Evolutionary conservation across 2,329 filamentous ascomycete genomes (phyloP).

Genomic region (Geosmithia morbida): DNA sequence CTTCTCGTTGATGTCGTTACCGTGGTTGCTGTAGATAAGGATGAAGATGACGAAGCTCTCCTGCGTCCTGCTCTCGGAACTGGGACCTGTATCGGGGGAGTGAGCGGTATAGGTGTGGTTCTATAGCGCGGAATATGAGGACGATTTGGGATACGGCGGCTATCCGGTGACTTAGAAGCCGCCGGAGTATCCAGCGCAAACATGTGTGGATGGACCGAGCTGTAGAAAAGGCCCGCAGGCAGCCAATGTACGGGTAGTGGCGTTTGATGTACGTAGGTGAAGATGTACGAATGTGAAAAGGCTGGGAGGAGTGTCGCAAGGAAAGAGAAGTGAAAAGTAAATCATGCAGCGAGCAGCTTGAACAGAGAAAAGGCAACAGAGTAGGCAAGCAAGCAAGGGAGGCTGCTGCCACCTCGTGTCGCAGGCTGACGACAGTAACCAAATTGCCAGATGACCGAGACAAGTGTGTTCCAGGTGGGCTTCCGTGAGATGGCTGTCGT

Average conservation of each 20-base stretch:
- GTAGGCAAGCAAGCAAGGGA: background rate
- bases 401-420: background rate
- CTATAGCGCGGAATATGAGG: background rate
- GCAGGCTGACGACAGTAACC: background rate
- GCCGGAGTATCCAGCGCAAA: background rate
- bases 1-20: slow-evolving; percentile 7
- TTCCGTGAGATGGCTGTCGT: background rate
- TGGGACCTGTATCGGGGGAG: background rate
- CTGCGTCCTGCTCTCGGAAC: background rate
- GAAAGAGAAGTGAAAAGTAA: background rate
- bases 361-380: background rate
- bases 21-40: background rate
- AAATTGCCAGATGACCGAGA: background rate
- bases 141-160: background rate
- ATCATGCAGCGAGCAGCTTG: background rate
- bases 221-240: background rate
- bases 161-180: background rate
- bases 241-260: background rate
- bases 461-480: background rate
- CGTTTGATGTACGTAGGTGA: background rate
- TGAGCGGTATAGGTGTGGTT: background rate
- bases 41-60: slow-evolving; percentile 1
- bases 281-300: background rate
- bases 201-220: background rate
- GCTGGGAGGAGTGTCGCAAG: background rate